A percentile compares a stretch with the other conserved stretches of the same genome.
Conservation (phyloP, 345 rosid species). For the Hevea brasiliensis region DNA sequence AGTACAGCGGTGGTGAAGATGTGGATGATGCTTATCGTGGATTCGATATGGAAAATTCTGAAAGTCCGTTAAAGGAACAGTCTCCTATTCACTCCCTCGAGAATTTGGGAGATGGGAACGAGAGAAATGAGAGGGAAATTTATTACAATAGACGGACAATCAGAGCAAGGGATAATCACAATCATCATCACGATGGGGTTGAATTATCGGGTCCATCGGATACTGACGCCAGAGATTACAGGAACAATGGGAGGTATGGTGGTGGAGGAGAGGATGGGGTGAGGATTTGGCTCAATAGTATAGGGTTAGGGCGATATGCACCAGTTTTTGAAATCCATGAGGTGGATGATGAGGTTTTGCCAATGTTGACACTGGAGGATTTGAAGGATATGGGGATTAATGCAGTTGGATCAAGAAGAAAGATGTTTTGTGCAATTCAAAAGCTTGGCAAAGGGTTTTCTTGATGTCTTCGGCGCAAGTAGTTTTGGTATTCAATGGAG, state of each 20-base stretch:
- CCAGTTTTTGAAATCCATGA: slow-evolving; percentile 85
- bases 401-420: slow-evolving; percentile 86
- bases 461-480: slow-evolving; percentile 32
- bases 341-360: slow-evolving; percentile 82
- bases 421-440: slow-evolving; percentile 74
- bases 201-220: slow-evolving; percentile 62
- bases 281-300: slow-evolving; percentile 59
- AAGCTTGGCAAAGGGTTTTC: slow-evolving; percentile 77
- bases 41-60: slow-evolving; percentile 66
- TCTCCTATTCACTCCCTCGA: slow-evolving; percentile 57
- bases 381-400: slow-evolving; percentile 87
- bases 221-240: slow-evolving; percentile 45
- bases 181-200: slow-evolving; percentile 35
- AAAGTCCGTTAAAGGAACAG: slow-evolving; percentile 60
- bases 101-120: slow-evolving; percentile 56
- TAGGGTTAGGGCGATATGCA: slow-evolving; percentile 75
- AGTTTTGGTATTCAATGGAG: slow-evolving; percentile 26
- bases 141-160: slow-evolving; percentile 31
- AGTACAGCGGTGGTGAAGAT: slow-evolving; percentile 55
- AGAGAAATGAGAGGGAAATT: slow-evolving; percentile 42
- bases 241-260: slow-evolving; percentile 31
- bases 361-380: slow-evolving; percentile 84
- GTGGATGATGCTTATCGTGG: slow-evolving; percentile 50
- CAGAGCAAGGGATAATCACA: slow-evolving; percentile 25
- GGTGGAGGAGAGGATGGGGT: slow-evolving; percentile 53